Evolutionary conservation across 2,329 filamentous ascomycete species (phyloP).

Genomic region (Aspergillus sp.): DNA sequence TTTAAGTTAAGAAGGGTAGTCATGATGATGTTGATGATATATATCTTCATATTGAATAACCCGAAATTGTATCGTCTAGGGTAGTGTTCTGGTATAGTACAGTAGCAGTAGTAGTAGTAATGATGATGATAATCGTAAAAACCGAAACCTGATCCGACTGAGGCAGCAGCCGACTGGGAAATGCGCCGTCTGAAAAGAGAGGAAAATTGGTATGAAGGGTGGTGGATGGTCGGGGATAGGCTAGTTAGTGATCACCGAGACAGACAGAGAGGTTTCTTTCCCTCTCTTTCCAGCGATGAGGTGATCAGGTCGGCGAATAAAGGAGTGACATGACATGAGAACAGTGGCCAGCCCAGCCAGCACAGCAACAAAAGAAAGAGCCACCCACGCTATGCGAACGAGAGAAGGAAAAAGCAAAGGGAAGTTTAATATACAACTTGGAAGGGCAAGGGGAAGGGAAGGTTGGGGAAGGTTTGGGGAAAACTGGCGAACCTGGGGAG

Average conservation of each 20-base stretch:
- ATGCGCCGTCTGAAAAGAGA: neutral
- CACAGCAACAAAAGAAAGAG: constrained; percentile 7
- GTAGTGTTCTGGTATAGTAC: constrained; percentile 1
- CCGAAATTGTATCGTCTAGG: constrained; percentile 8
- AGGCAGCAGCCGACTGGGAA: neutral
- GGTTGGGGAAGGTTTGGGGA: constrained; percentile 7
- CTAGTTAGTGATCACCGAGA: constrained; percentile 5
- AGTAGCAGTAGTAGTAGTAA: neutral
- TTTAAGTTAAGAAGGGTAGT: neutral
- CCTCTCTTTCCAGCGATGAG: constrained; percentile 1
- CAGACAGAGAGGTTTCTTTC: constrained; percentile 2
- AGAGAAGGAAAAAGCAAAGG: constrained; percentile 6
- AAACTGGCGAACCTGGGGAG: constrained; percentile 6
- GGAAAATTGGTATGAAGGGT: neutral
- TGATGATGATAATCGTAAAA: neutral
- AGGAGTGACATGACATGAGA: constrained; percentile 21
- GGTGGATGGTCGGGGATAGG: neutral
- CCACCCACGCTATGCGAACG: constrained; percentile 35
- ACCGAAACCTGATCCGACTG: neutral
- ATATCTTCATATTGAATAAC: neutral
- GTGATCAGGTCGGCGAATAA: constrained; percentile 14
- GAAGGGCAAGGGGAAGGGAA: neutral
- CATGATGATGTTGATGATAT: neutral
- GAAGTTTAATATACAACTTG: constrained; percentile 13
- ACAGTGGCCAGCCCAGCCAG: constrained; percentile 4